A percentile compares a stretch with the other conserved stretches of the same genome.
These are phyloP conservation scores for Phytopythium boreale DNA, from an alignment of 352 stramenopile genomes.

Conservation along the genomic window DNA sequence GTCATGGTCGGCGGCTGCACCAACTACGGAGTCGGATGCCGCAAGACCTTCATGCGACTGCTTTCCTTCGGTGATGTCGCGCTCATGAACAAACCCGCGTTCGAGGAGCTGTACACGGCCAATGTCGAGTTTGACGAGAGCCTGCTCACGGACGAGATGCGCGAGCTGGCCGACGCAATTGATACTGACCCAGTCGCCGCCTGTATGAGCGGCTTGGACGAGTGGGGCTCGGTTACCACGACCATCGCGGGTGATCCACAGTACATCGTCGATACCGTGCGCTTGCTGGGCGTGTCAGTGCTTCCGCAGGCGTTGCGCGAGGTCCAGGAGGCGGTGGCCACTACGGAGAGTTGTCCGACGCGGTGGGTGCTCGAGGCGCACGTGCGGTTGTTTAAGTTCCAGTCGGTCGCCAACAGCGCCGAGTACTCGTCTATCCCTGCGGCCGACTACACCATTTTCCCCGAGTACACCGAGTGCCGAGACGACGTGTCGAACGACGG, in stretches of 20 bases:
- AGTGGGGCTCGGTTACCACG: conserved; percentile 14
- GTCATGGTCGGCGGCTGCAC: conserved; percentile 14
- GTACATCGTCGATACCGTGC: conserved; percentile 9
- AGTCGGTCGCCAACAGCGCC: conserved; percentile 20
- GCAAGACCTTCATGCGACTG: conserved; percentile 16
- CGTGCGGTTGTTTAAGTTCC: conserved; percentile 23
- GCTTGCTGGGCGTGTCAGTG: conserved; percentile 11
- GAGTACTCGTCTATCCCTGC: conserved; percentile 27
- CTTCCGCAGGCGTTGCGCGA: conserved; percentile 2
- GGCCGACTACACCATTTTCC: conserved; percentile 25
- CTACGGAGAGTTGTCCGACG: conserved; percentile 14
- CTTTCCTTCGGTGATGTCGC: conserved; percentile 9
- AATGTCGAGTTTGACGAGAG: conserved; percentile 16
- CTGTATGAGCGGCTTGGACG: conserved; percentile 19
- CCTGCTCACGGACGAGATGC: conserved; percentile 15
- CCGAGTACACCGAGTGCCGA: conserved; percentile 16
- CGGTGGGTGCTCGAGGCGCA: conserved; percentile 19
- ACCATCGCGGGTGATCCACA: conserved; percentile 11
- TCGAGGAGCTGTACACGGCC: conserved; percentile 13
- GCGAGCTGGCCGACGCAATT: conserved; percentile 12
- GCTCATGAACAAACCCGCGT: conserved; percentile 12
- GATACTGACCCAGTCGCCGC: background rate
- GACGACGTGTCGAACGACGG: background rate
- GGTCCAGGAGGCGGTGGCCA: conserved; percentile 12
- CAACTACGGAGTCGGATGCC: conserved; percentile 8